phyloP scores from a whole-genome alignment of 2,329 filamentous ascomycete genomes.

The Colletotrichum tamarilloi region DNA sequence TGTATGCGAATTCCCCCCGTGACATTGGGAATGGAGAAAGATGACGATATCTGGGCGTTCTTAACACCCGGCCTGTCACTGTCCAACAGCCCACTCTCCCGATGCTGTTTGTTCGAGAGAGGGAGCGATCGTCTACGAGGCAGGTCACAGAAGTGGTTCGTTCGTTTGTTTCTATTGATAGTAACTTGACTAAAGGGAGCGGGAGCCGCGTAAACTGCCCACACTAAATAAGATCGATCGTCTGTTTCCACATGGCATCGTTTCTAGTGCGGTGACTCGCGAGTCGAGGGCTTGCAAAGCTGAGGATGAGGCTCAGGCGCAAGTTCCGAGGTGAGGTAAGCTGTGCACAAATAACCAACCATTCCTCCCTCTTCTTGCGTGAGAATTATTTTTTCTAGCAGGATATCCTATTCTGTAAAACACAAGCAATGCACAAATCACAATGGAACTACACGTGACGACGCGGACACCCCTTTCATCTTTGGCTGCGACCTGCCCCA shows the following conservation, averaged over 20 bases:
- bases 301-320: not conserved
- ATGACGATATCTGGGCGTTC: constrained; percentile 3
- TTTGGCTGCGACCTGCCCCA: constrained; percentile 22
- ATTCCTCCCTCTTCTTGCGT: not conserved
- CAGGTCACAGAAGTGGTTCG: not conserved
- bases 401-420: not conserved
- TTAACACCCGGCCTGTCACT: not conserved
- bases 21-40: constrained; percentile 16
- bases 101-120: not conserved
- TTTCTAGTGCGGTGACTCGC: not conserved
- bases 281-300: not conserved
- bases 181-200: not conserved
- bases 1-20: not conserved
- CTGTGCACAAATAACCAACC: not conserved
- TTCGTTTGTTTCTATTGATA: constrained; percentile 1
- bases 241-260: not conserved
- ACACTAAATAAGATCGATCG: not conserved
- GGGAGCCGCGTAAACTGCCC: not conserved
- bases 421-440: not conserved
- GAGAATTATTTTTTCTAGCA: too few relatives aligned
- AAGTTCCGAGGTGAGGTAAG: constrained; percentile 4
- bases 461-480: constrained; percentile 12
- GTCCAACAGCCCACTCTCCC: not conserved
- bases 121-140: not conserved
- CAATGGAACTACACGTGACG: constrained; percentile 1